These are phyloP conservation scores for Crithidia acanthocephali DNA, from an alignment of 208 protist genomes.

Conservation along the genomic window DNA sequence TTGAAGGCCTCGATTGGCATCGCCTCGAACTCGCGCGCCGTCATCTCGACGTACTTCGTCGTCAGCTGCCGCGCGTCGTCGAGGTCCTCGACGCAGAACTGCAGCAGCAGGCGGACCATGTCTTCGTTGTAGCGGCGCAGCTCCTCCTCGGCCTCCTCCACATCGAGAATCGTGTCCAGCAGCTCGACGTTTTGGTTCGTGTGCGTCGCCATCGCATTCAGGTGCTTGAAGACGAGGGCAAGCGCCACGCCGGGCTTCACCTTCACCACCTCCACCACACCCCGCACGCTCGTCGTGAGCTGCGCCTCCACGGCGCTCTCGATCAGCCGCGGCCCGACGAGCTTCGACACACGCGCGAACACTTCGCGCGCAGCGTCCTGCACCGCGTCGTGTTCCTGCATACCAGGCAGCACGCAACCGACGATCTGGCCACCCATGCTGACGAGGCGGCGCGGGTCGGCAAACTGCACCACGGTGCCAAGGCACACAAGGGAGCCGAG, in stretches of 20 bases:
- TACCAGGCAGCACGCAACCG: constrained; percentile 85
- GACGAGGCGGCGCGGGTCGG: constrained; percentile 75
- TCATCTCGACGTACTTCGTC: constrained; percentile 64
- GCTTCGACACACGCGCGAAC: constrained; percentile 80
- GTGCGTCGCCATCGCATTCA: constrained; percentile 53
- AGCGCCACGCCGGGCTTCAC: constrained; percentile 84
- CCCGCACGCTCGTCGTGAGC: constrained; percentile 80
- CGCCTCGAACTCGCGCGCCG: constrained; percentile 53
- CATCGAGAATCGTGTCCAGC: constrained; percentile 76
- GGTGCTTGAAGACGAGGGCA: constrained; percentile 81
- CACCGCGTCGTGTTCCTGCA: constrained; percentile 88
- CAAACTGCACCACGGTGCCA: constrained; percentile 66
- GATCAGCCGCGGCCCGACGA: constrained; percentile 77
- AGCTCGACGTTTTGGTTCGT: constrained; percentile 74
- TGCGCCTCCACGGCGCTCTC: constrained; percentile 87
- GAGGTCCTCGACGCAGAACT: constrained; percentile 66
- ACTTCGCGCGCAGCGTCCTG: constrained; percentile 80
- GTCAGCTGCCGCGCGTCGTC: constrained; percentile 62
- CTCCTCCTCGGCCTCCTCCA: constrained; percentile 83
- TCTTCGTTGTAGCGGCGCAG: constrained; percentile 65
- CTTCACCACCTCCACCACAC: constrained; percentile 93
- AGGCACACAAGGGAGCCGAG: constrained; percentile 80
- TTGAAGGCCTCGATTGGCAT: constrained; percentile 67
- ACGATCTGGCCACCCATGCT: constrained; percentile 85
- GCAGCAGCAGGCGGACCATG: constrained; percentile 62